Base-by-base conservation (phyloP, 345 rosid genomes). In the Eucalyptus fibrosa region DNA sequence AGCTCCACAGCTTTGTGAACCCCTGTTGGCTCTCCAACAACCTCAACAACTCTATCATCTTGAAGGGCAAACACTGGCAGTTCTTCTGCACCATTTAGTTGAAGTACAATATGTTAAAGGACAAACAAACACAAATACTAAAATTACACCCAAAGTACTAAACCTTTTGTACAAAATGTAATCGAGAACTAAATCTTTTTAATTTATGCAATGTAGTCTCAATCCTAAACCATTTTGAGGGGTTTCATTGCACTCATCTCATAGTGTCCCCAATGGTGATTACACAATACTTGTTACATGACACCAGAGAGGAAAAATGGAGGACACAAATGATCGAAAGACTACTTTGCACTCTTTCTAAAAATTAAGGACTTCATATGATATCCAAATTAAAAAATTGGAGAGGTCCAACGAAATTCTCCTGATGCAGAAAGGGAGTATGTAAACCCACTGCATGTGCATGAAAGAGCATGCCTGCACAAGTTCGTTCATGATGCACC, bases 31-130 rank as follows among this genome's bases (percentile, higher is more conserved):
- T 97, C 99, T 88, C 99, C 99, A 77, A 96, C 93, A 45, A 98
- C 96, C 95, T 97, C 99, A 86, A 98, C 98, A 91, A 96, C 99
- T 94, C 99, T 94, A 93, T 98, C 99, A 90, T 98, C 99, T 95
- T 96, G 99, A 91, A 98, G 99, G 51, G 99, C 95, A 93, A 98
- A 97, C 88, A 94, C 94, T 42, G 99, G 99, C 81, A 98, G 95
- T 82, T 96, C 99, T 90, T 98, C 99, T 98, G 95, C 93, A 95
- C 81, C 87, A 92, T 90, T 83, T 90, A 21, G 88, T 44, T 16
- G 5, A 40, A 34, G 59, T 16, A 88, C 47, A 67, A 32, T 13
- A 49, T 59, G 44, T 88, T 44, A 69, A 17, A 34, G 44, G 37
- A 23, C 32, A 47, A 45, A 60, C 26, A 32, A 67, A 67, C 47